Percentiles rank a stretch among this genome's conserved stretches.
Conservation (phyloP, 2,329 filamentous ascomycete species). For the Trichoderma citrinoviride region DNA sequence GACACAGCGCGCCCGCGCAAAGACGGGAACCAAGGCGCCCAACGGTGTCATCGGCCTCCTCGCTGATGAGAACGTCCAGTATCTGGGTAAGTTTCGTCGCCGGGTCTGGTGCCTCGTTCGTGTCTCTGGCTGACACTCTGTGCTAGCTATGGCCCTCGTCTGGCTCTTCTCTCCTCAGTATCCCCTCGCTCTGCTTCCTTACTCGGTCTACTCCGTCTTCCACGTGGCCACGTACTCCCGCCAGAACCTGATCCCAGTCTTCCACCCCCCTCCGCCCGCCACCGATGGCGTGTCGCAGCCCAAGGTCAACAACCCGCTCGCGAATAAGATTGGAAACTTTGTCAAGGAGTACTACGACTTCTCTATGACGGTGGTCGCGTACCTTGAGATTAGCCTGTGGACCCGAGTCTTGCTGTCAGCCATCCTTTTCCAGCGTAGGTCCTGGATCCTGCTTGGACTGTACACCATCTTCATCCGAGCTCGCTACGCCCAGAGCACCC, state of each 20-base stretch:
- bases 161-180: slow-evolving; percentile 93
- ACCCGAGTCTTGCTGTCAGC: slow-evolving; percentile 77
- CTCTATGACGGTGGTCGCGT: slow-evolving; percentile 90
- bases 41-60: slow-evolving; percentile 63
- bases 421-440: slow-evolving; percentile 83
- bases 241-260: slow-evolving; percentile 84
- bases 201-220: slow-evolving; percentile 96
- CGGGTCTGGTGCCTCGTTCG: too few relatives aligned
- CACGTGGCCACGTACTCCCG: slow-evolving; percentile 96
- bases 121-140: neutral
- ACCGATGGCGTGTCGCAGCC: slow-evolving; percentile 52
- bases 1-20: slow-evolving; percentile 81
- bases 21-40: slow-evolving; percentile 64
- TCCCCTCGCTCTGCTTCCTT: slow-evolving; percentile 85
- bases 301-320: slow-evolving; percentile 56
- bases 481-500: slow-evolving; percentile 83
- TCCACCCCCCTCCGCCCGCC: slow-evolving; percentile 65
- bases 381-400: slow-evolving; percentile 85
- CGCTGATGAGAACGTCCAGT: slow-evolving; percentile 95
- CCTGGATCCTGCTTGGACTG: slow-evolving; percentile 80
- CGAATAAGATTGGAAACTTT: slow-evolving; percentile 84
- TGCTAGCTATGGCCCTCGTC: slow-evolving; percentile 80
- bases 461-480: slow-evolving; percentile 94
- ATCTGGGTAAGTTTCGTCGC: slow-evolving; percentile 66
- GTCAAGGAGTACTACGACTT: slow-evolving; percentile 98